phyloP scores from a whole-genome alignment of 2,329 filamentous ascomycete genomes.

The Fusarium solani-melongenae region DNA sequence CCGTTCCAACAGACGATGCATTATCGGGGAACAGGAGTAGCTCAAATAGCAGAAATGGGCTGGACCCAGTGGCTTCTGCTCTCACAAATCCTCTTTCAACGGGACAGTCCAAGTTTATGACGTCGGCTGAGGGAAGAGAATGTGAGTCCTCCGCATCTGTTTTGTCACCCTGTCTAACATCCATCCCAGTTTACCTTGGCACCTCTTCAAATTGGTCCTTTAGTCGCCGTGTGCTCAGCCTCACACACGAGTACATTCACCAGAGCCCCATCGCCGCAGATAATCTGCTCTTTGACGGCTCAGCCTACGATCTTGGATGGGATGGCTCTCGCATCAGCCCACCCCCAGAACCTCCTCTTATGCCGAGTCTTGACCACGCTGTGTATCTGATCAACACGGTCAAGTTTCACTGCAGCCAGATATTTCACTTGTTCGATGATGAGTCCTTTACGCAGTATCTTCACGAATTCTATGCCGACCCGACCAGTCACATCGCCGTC shows the following conservation, averaged over 20 bases:
- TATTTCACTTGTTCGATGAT: constrained; percentile 67
- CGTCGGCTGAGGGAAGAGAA: constrained; percentile 52
- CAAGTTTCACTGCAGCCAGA: constrained; percentile 65
- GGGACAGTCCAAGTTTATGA: constrained; percentile 55
- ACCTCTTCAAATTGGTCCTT: constrained; percentile 69
- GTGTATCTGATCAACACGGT: constrained; percentile 65
- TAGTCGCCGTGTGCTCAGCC: constrained; percentile 58
- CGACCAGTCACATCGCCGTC: constrained; percentile 17
- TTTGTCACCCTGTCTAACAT: background rate
- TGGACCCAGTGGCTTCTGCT: constrained; percentile 45
- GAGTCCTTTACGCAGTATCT: constrained; percentile 57
- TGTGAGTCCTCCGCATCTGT: constrained; percentile 48
- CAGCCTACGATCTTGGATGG: constrained; percentile 64
- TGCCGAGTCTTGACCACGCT: constrained; percentile 64
- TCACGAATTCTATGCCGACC: constrained; percentile 44
- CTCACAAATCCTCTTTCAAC: constrained; percentile 57
- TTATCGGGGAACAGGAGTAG: constrained; percentile 33
- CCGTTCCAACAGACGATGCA: constrained; percentile 21
- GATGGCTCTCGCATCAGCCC: constrained; percentile 51
- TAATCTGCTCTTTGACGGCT: constrained; percentile 61
- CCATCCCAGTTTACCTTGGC: constrained; percentile 59
- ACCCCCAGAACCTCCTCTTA: constrained; percentile 27
- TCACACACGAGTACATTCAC: constrained; percentile 59
- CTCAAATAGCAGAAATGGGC: constrained; percentile 24
- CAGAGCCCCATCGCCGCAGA: constrained; percentile 55